Conservation (phyloP, 2,329 filamentous ascomycete species). For the Rhynchosporium graminicola region DNA sequence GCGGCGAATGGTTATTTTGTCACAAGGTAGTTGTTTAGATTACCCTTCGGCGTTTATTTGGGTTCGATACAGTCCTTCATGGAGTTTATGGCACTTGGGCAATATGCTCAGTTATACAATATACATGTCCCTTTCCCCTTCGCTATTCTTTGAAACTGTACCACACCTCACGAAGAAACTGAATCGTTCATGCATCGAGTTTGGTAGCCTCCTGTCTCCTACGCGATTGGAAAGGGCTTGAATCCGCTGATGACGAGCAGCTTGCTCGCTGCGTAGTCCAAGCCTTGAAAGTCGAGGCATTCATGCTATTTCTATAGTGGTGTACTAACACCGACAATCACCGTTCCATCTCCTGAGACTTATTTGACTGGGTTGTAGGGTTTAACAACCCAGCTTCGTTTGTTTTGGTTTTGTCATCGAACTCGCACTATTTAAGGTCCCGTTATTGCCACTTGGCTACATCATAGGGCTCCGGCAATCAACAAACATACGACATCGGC, state of each 20-base stretch:
- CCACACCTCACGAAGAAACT: too few relatives aligned
- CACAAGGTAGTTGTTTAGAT: conserved; percentile 21
- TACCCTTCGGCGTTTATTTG: background rate
- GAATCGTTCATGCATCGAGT: too few relatives aligned
- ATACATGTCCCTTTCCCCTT: background rate
- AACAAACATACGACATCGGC: too few relatives aligned
- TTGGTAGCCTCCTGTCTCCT: too few relatives aligned
- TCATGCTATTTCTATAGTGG: too few relatives aligned
- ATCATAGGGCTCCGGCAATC: background rate
- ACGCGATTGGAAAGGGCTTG: too few relatives aligned
- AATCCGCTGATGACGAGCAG: too few relatives aligned
- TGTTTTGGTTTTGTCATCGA: background rate
- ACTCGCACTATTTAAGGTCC: background rate
- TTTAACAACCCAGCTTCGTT: background rate
- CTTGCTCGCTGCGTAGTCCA: too few relatives aligned
- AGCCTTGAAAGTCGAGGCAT: too few relatives aligned
- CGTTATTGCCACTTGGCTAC: background rate
- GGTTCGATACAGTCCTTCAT: too few relatives aligned
- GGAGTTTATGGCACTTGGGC: background rate
- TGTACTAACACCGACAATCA: background rate
- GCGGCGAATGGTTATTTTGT: conserved; percentile 44
- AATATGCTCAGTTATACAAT: background rate
- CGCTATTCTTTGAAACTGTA: too few relatives aligned
- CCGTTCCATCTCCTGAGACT: background rate
- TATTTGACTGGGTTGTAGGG: background rate